Conservation (phyloP, 805 yeast species). For the Candida nitratophila region DNA sequence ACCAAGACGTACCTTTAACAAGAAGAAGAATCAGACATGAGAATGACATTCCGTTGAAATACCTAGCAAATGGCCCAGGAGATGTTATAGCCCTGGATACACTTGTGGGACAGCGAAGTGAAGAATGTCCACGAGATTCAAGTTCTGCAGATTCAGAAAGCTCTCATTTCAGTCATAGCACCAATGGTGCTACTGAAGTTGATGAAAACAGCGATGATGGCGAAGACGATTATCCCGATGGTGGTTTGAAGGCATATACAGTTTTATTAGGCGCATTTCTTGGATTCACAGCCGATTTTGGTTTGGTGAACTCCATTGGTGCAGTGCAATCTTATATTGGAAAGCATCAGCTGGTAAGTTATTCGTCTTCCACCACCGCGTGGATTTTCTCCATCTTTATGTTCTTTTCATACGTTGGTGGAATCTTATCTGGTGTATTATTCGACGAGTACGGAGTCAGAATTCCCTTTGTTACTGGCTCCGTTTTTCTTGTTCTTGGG, state of each 20-base stretch:
- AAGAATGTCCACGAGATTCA: no score
- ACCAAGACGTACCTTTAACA: no score
- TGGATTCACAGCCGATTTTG: conserved; percentile 49
- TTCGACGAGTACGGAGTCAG: conserved; percentile 50
- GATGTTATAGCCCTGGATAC: no score
- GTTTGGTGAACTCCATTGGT: conserved; percentile 52
- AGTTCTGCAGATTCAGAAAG: no score
- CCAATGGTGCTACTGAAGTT: no score
- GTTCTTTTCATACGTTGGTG: conserved; percentile 39
- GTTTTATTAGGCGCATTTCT: conserved; percentile 53
- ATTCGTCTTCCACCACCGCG: conserved; percentile 41
- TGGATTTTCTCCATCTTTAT: conserved; percentile 61
- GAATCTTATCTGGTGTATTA: conserved; percentile 48
- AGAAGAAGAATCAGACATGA: no score
- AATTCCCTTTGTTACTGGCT: conserved; percentile 33
- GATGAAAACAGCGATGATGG: conserved; percentile 7
- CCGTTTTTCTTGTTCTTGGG: conserved; percentile 37
- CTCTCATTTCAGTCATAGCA: no score
- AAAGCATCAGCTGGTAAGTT: conserved; percentile 42
- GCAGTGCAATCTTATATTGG: conserved; percentile 56
- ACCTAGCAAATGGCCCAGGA: no score
- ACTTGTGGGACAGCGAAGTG: no score
- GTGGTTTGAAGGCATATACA: conserved; percentile 49
- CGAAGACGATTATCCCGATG: conserved; percentile 42
- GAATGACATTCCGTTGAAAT: no score